Base-by-base conservation (phyloP, 2,329 filamentous ascomycete species). In the Knufia petricola region DNA sequence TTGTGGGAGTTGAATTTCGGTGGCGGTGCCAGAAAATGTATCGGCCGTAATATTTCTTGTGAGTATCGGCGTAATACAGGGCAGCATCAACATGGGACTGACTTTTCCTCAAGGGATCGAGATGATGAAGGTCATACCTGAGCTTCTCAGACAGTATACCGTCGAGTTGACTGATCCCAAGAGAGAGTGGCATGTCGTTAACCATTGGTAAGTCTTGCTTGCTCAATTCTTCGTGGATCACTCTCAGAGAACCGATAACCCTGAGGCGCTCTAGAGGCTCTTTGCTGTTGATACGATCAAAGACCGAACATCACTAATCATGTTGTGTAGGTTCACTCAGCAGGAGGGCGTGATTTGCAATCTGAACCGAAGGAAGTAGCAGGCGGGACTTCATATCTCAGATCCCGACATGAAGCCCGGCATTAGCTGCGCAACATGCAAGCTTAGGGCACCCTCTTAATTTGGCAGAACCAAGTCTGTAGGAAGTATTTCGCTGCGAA, bases 21-120 rank as follows among this genome's bases (percentile, higher is more conserved):
- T 1, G 71, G 69, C 3, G 75, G 75, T 0, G 66, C 72, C 3
- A 59, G 74, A 51, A 77, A 74, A 2, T 59, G 58, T 32, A 55
- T 60, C 26, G 57, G 57, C 2, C 50, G 58, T 17, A 58, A 59
- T 19, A 59, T 62, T 21, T 31, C 41, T 17, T 44, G 41, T 44
- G 15, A 44, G 28, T 44, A 13, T 10, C 8, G 9, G 20, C 26
- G n/a, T 40, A 10, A 6, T n/a, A n/a, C 37, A 3, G 10, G 37
- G 7, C 7, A 8, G 10, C 30, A 8, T 28, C 3, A 13, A 4
- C 32, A 23, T 46, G 31, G 23, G 4, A 38, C 17, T 10, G 17
- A 36, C 20, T 30, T 39, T 21, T 37, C 3, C 12, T 9, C 12
- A 9, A 44, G 41, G 41, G 41, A 44, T 44, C 26, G 55, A 59